Percentiles rank a stretch among this genome's conserved stretches.
Evolutionary conservation across 2,329 filamentous ascomycete genomes (phyloP).

Genomic region (Aspergillus texensis): DNA sequence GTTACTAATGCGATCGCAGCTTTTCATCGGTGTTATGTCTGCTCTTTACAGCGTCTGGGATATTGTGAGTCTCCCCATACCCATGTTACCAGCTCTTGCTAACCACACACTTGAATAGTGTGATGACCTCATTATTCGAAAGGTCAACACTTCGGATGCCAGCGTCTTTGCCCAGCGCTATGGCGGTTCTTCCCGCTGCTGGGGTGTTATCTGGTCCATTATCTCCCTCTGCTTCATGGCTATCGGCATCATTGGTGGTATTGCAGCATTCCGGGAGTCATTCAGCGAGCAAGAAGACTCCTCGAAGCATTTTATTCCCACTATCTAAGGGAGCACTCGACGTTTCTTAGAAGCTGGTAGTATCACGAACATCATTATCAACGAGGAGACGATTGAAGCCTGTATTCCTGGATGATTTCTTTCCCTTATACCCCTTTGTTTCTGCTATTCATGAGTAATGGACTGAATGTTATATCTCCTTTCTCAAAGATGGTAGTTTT

Average conservation of each 20-base stretch:
- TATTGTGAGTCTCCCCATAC: conserved; percentile 55
- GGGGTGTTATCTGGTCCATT: conserved; percentile 78
- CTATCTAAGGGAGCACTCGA: conserved; percentile 25
- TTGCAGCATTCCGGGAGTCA: conserved; percentile 74
- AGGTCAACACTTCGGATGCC: conserved; percentile 78
- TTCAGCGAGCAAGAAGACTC: conserved; percentile 69
- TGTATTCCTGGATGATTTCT: background rate
- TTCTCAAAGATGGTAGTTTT: background rate
- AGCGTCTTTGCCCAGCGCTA: conserved; percentile 78
- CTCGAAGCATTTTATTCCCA: conserved; percentile 67
- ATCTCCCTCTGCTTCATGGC: conserved; percentile 74
- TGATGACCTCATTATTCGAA: conserved; percentile 77
- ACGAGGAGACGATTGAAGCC: background rate
- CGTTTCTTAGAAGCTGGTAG: background rate
- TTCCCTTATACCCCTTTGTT: background rate
- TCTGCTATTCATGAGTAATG: background rate
- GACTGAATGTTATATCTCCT: background rate
- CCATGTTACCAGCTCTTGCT: conserved; percentile 8
- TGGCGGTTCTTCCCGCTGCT: conserved; percentile 77
- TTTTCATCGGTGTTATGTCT: conserved; percentile 83
- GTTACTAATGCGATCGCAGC: conserved; percentile 34
- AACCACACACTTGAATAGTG: conserved; percentile 49
- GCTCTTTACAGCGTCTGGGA: conserved; percentile 82
- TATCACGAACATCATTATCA: background rate
- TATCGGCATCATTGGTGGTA: conserved; percentile 71